Evolutionary conservation across 768 basidiomycete genomes (phyloP).

Genomic region (Steccherinum ochraceum): DNA sequence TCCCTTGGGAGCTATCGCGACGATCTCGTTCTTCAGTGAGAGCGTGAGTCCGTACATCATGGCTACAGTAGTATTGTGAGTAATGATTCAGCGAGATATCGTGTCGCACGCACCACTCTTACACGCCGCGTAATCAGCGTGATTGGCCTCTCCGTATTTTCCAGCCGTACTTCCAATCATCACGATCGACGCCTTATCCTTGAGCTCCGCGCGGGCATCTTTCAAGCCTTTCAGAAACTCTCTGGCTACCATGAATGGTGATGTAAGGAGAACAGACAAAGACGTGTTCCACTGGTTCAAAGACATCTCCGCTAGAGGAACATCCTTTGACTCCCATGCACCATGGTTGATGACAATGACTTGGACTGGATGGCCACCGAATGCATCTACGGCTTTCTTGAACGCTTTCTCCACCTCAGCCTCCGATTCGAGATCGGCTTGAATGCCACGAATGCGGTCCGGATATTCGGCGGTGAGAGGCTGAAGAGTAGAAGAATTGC

Average conservation of each 20-base stretch:
- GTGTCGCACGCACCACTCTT: constrained; percentile 52
- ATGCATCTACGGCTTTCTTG: constrained; percentile 26
- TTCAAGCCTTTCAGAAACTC: constrained; percentile 49
- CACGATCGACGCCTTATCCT: constrained; percentile 53
- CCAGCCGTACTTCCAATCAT: constrained; percentile 69
- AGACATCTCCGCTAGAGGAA: constrained; percentile 49
- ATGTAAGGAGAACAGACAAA: constrained; percentile 57
- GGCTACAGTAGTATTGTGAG: constrained; percentile 29
- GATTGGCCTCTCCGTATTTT: constrained; percentile 63
- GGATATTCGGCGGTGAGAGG: constrained; percentile 33
- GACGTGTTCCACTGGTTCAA: constrained; percentile 61
- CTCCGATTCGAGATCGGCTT: constrained; percentile 59
- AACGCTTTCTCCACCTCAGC: constrained; percentile 47
- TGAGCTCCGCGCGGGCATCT: constrained; percentile 27
- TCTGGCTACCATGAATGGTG: constrained; percentile 59
- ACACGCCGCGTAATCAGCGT: constrained; percentile 59
- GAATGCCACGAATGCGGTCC: constrained; percentile 26
- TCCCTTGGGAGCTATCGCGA: constrained; percentile 62
- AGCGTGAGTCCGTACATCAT: constrained; percentile 70
- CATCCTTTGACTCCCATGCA: constrained; percentile 38
- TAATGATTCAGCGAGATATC: background rate
- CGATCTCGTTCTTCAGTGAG: constrained; percentile 75
- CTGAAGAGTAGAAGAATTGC: constrained; percentile 36
- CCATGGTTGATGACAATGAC: constrained; percentile 60
- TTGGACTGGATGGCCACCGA: constrained; percentile 44